Percentiles rank a stretch among this genome's conserved stretches.
Evolutionary conservation across 164 flowering plant species (phyloP).

Genomic region (Brasenia schreberi): DNA sequence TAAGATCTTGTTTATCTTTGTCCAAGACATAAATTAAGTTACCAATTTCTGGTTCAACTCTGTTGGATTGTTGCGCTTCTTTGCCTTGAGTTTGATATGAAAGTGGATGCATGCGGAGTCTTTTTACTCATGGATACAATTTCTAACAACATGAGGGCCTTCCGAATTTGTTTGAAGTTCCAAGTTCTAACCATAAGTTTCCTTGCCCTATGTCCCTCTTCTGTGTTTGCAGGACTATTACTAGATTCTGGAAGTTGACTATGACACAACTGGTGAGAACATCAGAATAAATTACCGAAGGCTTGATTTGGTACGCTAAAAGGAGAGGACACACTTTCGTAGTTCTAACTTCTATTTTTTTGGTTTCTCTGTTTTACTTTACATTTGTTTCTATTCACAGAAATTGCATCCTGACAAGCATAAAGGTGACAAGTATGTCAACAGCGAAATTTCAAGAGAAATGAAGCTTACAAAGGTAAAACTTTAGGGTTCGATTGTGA

Average conservation of each 20-base stretch:
- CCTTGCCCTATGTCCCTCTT: too few species aligned
- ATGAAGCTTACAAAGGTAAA: conserved; percentile 76
- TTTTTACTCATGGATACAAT: too few species aligned
- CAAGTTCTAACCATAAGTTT: too few species aligned
- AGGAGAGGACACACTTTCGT: background rate
- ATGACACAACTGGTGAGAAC: conserved; percentile 74
- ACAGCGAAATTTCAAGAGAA: conserved; percentile 68
- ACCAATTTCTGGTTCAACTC: too few species aligned
- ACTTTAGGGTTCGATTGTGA: background rate
- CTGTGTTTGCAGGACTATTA: conserved; percentile 46
- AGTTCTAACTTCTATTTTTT: background rate
- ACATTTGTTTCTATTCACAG: conserved; percentile 19
- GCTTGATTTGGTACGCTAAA: conserved; percentile 59
- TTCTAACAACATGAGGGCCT: too few species aligned
- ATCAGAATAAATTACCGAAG: conserved; percentile 56
- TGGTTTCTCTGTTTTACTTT: conserved; percentile 1
- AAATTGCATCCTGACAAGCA: conserved; percentile 96
- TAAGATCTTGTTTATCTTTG: too few species aligned
- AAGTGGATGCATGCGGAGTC: too few species aligned
- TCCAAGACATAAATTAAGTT: too few species aligned
- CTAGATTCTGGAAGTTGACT: conserved; percentile 73
- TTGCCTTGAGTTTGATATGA: too few species aligned
- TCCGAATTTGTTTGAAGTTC: too few species aligned
- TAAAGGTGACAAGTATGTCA: conserved; percentile 42
- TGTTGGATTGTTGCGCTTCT: too few species aligned